Conservation (phyloP, 805 yeast species). For the Wickerhamomyces queroliae region DNA sequence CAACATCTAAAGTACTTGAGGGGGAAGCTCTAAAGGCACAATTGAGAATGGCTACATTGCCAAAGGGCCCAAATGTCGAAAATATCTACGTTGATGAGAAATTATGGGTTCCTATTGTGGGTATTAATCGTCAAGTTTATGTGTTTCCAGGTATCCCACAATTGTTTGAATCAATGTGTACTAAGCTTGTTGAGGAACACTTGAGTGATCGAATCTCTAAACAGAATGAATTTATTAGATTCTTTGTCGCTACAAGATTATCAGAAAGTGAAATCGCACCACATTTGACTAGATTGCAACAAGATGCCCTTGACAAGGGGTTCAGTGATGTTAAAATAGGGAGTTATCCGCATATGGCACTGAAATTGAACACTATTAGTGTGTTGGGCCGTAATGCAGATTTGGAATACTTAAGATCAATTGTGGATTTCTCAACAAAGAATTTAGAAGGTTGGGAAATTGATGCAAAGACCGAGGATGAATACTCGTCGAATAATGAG, state of each 20-base stretch:
- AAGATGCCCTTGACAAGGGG: constrained; percentile 19
- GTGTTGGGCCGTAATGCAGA: constrained; percentile 53
- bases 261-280: constrained; percentile 70
- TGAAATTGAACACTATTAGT: constrained; percentile 64
- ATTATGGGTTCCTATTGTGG: constrained; percentile 83
- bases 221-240: constrained; percentile 32
- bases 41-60: constrained; percentile 76
- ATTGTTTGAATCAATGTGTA: constrained; percentile 51
- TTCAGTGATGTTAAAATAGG: constrained; percentile 58
- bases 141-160: constrained; percentile 84
- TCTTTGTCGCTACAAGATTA: constrained; percentile 53
- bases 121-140: constrained; percentile 56
- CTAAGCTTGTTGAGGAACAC: constrained; percentile 32
- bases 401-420: constrained; percentile 29
- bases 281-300: constrained; percentile 47
- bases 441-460: constrained; percentile 54
- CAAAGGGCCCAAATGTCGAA: constrained; percentile 36
- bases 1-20: constrained; percentile 27
- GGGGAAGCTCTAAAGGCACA: constrained; percentile 52
- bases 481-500: constrained; percentile 4
- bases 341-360: constrained; percentile 74
- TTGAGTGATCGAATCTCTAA: constrained; percentile 29
- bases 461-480: constrained; percentile 47
- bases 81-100: constrained; percentile 42
- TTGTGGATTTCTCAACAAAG: constrained; percentile 41